Percentiles rank a stretch among this genome's conserved stretches.
Conservation (phyloP, 2,329 filamentous ascomycete species). For the Colletotrichum acutatum region DNA sequence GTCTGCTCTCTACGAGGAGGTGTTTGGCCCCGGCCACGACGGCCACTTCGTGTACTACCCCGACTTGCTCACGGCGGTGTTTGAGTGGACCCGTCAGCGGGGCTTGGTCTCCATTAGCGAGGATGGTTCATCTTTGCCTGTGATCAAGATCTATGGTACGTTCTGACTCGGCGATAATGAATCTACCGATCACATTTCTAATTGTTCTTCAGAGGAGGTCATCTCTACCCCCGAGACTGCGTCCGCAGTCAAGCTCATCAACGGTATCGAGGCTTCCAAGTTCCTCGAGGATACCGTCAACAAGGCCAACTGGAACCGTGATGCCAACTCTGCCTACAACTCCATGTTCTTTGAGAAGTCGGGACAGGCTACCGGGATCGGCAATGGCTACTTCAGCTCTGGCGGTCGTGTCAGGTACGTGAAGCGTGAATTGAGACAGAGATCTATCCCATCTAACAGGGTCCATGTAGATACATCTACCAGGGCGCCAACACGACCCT, state of each 20-base stretch:
- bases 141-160: constrained; percentile 58
- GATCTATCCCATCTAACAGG: not conserved
- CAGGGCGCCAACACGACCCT: constrained; percentile 47
- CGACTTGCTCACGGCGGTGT: constrained; percentile 50
- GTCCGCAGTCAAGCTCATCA: constrained; percentile 41
- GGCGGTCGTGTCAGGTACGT: constrained; percentile 42
- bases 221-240: constrained; percentile 42
- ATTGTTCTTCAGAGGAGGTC: constrained; percentile 40
- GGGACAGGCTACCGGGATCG: constrained; percentile 35
- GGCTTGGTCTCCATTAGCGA: constrained; percentile 55
- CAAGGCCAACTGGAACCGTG: constrained; percentile 38
- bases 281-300: constrained; percentile 39
- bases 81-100: constrained; percentile 48
- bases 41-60: constrained; percentile 55
- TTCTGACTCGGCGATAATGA: not conserved
- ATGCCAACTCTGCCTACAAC: constrained; percentile 49
- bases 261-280: constrained; percentile 40
- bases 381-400: constrained; percentile 44
- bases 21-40: constrained; percentile 53
- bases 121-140: constrained; percentile 47
- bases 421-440: too few relatives aligned
- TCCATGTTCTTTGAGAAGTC: constrained; percentile 47
- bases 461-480: constrained; percentile 37
- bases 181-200: not conserved
- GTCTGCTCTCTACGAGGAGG: constrained; percentile 49